phyloP scores from a whole-genome alignment of 2,329 filamentous ascomycete species.

The Penicillium sp. region DNA sequence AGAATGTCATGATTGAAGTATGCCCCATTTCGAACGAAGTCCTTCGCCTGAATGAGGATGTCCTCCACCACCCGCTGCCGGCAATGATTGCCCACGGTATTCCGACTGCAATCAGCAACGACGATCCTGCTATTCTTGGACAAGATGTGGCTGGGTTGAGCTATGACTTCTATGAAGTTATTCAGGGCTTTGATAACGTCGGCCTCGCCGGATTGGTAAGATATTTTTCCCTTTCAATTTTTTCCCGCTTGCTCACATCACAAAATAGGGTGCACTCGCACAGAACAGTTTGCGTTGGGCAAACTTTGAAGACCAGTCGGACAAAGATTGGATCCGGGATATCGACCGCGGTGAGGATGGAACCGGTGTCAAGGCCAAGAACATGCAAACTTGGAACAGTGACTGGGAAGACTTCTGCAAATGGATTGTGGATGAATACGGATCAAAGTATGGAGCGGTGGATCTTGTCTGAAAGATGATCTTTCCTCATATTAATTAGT shows the following conservation, averaged over 20 bases:
- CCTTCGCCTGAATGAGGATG: constrained; percentile 72
- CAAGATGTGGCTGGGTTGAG: constrained; percentile 79
- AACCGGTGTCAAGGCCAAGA: constrained; percentile 66
- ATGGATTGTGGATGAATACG: constrained; percentile 61
- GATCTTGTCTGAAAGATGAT: not conserved
- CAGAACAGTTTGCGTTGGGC: constrained; percentile 90
- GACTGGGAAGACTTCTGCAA: constrained; percentile 87
- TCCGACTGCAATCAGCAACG: constrained; percentile 78
- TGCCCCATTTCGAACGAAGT: constrained; percentile 92
- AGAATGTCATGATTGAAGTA: constrained; percentile 79
- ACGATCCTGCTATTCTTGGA: constrained; percentile 85
- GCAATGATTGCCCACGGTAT: constrained; percentile 82
- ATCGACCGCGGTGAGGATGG: constrained; percentile 73
- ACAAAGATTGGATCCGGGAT: constrained; percentile 70
- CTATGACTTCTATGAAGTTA: constrained; percentile 89
- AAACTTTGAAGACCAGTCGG: constrained; percentile 74
- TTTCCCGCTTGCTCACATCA: not conserved
- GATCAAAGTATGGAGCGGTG: constrained; percentile 62
- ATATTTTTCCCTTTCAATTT: not conserved
- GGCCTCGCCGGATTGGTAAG: constrained; percentile 35
- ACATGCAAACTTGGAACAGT: constrained; percentile 72
- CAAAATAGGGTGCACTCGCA: constrained; percentile 58
- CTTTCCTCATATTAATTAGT: no score
- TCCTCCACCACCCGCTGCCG: constrained; percentile 76
- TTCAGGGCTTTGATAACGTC: constrained; percentile 89